Conservation (phyloP, 306 rosid genomes). For the Prunus davidiana region DNA sequence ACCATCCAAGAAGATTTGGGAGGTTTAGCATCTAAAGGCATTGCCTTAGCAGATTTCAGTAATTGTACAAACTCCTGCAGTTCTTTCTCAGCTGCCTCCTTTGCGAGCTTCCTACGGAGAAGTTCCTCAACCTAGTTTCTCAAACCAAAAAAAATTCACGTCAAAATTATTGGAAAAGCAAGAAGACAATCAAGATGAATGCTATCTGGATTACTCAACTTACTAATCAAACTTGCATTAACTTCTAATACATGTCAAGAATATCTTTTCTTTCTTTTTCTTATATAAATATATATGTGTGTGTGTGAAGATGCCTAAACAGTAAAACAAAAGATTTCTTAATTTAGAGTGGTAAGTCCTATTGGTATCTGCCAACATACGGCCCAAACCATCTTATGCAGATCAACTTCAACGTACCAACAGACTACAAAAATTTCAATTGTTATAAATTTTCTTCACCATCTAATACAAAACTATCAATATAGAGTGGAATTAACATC, state of each 20-base stretch:
- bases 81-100: slow-evolving; percentile 86
- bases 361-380: not conserved
- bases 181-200: slow-evolving; percentile 10
- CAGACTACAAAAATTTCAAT: not conserved
- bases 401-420: not conserved
- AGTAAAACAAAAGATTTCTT: not conserved
- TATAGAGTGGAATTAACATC: not conserved
- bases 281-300: not conserved
- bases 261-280: not conserved
- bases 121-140: slow-evolving; percentile 84
- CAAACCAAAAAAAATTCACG: not conserved
- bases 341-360: not conserved
- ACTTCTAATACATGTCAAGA: not conserved
- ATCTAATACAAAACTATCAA: not conserved
- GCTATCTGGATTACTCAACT: slow-evolving; percentile 6
- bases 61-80: slow-evolving; percentile 57
- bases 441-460: not conserved
- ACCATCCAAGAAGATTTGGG: slow-evolving; percentile 69
- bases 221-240: slow-evolving; percentile 4
- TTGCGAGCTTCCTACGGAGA: slow-evolving; percentile 61
- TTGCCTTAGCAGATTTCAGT: slow-evolving; percentile 64
- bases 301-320: not conserved
- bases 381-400: not conserved
- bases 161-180: slow-evolving; percentile 9
- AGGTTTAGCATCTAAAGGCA: slow-evolving; percentile 67